Percentiles rank a stretch among this genome's conserved stretches.
phyloP scores from a whole-genome alignment of 805 yeast genomes.

The Lipomyces oligophaga region DNA sequence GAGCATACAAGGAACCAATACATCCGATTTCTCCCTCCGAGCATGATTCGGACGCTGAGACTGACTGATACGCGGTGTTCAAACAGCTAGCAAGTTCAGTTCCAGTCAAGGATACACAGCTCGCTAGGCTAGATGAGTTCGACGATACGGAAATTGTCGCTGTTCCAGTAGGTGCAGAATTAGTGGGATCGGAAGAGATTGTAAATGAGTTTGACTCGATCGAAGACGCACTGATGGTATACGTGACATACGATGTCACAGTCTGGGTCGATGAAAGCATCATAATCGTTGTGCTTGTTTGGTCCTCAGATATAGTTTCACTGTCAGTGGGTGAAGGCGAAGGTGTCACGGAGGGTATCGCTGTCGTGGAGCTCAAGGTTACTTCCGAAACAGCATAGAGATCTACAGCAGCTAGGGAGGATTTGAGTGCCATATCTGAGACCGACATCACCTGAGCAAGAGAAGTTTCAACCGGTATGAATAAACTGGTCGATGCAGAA shows the following conservation, averaged over 20 bases:
- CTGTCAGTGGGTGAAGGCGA: conserved; percentile 10
- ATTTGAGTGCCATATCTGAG: neutral
- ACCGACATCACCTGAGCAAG: conserved; percentile 1
- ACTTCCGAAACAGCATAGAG: conserved; percentile 2
- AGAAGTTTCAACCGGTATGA: too few relatives aligned
- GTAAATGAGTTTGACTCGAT: neutral
- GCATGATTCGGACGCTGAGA: conserved; percentile 18
- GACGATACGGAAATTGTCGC: conserved; percentile 23
- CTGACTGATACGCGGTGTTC: conserved; percentile 12
- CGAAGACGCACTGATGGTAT: conserved; percentile 12
- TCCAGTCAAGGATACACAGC: conserved; percentile 19
- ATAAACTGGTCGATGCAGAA: neutral
- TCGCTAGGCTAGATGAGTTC: neutral
- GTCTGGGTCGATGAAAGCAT: conserved; percentile 19
- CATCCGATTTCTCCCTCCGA: conserved; percentile 52
- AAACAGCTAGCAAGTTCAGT: conserved; percentile 16
- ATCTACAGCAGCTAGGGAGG: neutral
- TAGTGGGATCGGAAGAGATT: neutral
- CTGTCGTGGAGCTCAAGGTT: conserved; percentile 3
- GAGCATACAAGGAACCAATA: conserved; percentile 49
- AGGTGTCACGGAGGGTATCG: neutral
- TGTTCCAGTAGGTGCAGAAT: conserved; percentile 27
- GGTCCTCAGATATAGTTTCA: conserved; percentile 9
- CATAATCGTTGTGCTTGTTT: conserved; percentile 6
- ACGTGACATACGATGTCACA: conserved; percentile 11